These are phyloP conservation scores for Pythium biforme DNA, from an alignment of 352 stramenopile species.

Conservation along the genomic window DNA sequence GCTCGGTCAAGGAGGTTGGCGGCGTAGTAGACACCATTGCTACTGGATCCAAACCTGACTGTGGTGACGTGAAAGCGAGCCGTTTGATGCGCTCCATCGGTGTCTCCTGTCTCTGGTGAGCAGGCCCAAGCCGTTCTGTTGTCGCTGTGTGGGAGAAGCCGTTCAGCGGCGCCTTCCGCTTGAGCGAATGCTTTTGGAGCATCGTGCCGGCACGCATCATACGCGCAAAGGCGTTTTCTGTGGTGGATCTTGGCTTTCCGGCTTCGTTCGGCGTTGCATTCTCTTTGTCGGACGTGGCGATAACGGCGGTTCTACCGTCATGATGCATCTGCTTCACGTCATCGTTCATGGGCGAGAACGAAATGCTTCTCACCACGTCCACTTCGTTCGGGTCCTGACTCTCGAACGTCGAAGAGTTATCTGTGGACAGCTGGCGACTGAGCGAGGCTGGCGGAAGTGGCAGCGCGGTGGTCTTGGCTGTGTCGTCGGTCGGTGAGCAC, in stretches of 20 bases:
- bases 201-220: slow-evolving; percentile 74
- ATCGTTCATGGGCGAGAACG: slow-evolving; percentile 48
- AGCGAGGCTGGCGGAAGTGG: neutral
- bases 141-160: slow-evolving; percentile 19
- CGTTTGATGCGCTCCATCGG: slow-evolving; percentile 19
- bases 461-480: neutral
- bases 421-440: slow-evolving; percentile 7
- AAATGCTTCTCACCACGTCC: slow-evolving; percentile 48
- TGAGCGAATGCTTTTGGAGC: slow-evolving; percentile 52
- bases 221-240: slow-evolving; percentile 80
- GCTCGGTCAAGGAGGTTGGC: neutral
- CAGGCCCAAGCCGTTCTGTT: neutral
- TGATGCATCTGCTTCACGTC: slow-evolving; percentile 21
- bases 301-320: too few species aligned
- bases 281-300: slow-evolving; percentile 35
- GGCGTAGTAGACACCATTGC: too few species aligned
- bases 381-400: slow-evolving; percentile 54
- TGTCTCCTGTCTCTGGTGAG: slow-evolving; percentile 5
- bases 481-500: slow-evolving; percentile 9
- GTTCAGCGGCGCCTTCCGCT: slow-evolving; percentile 40
- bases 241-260: slow-evolving; percentile 20
- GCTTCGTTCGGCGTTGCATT: slow-evolving; percentile 34
- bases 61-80: slow-evolving; percentile 8
- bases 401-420: slow-evolving; percentile 37
- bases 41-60: too few species aligned